Evolutionary conservation across 1,139 yeast genomes (phyloP), one percentile per base, ranked within the genome.

Genomic region (Blastobotrys proliferans): DNA sequence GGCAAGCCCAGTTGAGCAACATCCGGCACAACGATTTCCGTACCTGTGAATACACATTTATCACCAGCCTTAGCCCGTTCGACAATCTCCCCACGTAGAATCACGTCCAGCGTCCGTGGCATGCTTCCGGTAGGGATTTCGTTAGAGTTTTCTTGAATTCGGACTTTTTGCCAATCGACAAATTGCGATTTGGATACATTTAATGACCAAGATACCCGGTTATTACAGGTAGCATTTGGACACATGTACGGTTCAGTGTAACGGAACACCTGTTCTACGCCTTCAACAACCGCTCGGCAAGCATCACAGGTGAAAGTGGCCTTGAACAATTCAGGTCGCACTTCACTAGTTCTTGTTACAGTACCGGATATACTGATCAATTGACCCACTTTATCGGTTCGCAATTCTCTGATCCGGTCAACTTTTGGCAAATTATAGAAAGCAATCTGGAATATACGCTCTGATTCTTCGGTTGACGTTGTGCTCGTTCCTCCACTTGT

Each of bases 1-100:
- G 98, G 98, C 35, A 94, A 70, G n/a, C 97, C 97, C 44, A 92
- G 72, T 65, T 94, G 98, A 1, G 95, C 73, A 8, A 94, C 84
- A 66, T 92, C 98, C 1, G 99, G 99, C 19, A 92, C 79, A 11
- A 92, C 98, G 48, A 94, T 88, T 60, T 88, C 94, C 1, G 96
- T 84, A 39, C 99, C 99, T 0, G 96, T 87, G 63, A 94, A 90
- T 53, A 81, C 79, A 67, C 97, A 87, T 62, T 88, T 85, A 63
- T 92, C 98, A 52, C 99, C 99, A 0, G 99, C 97, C 64, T 92
- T 94, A 2, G 97, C 97, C 52, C 90, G 76, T 62, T 92, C 99
- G 6, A 94, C 98, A 41, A 88, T 76, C 56, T 92, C 97, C 37
- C 98, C 98, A 57, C 98, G 75, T 45, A 92, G 68, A 44, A 92